These are phyloP conservation scores for Fusarium albosuccineum DNA, from an alignment of 2,329 filamentous ascomycete genomes.

Conservation along the genomic window DNA sequence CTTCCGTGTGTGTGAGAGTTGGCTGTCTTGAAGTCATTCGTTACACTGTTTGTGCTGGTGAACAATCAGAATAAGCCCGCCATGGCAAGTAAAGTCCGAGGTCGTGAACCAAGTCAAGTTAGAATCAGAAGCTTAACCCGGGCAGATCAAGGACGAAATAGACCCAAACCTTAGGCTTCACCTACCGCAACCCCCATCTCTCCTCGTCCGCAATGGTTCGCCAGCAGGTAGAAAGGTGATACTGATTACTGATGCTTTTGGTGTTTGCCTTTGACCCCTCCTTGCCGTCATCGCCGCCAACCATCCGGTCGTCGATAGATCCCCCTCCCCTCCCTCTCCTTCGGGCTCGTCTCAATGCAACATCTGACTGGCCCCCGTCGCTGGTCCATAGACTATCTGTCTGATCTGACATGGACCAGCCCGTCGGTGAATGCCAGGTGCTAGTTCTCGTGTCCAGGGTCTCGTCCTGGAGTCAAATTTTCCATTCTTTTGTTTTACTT, in stretches of 20 bases:
- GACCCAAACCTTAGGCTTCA: background rate
- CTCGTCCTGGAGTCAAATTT: background rate
- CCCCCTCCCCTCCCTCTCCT: slow-evolving; percentile 9
- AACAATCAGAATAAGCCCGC: slow-evolving; percentile 1
- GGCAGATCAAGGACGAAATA: background rate
- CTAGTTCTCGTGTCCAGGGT: slow-evolving; percentile 24
- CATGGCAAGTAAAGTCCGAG: background rate
- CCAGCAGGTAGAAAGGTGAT: background rate
- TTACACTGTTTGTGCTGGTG: slow-evolving; percentile 7
- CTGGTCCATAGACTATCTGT: slow-evolving; percentile 25
- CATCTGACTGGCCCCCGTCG: slow-evolving; percentile 17
- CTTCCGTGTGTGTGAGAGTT: slow-evolving; percentile 11
- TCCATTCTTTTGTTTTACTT: slow-evolving; percentile 18
- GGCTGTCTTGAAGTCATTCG: slow-evolving; percentile 23
- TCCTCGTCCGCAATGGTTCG: slow-evolving; percentile 2
- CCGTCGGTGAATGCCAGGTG: slow-evolving; percentile 35
- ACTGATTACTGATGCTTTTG: slow-evolving; percentile 4
- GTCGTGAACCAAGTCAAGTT: slow-evolving; percentile 1
- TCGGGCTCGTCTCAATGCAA: slow-evolving; percentile 16
- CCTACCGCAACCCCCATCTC: background rate
- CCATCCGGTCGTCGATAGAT: background rate
- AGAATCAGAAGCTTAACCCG: slow-evolving; percentile 10
- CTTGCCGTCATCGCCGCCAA: slow-evolving; percentile 15
- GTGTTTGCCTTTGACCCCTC: slow-evolving; percentile 20
- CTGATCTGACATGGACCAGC: slow-evolving; percentile 44